These are phyloP conservation scores for Haplographium delicatum DNA, from an alignment of 495 filamentous ascomycete genomes.

Conservation along the genomic window DNA sequence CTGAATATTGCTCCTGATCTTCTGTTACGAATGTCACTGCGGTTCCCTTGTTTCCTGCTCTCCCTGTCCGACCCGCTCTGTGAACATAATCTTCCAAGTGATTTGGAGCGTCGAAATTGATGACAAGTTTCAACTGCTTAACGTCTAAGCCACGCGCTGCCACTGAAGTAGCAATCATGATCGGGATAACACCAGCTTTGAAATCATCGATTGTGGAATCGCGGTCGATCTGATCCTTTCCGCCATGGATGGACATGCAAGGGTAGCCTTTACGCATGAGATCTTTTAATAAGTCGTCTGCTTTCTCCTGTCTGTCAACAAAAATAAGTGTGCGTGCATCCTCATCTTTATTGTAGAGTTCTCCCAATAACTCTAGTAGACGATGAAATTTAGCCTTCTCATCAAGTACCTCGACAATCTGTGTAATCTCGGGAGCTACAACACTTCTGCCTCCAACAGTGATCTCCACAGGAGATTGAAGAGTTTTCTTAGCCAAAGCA, in stretches of 20 bases:
- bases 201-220: conserved; percentile 94
- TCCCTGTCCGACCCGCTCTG: conserved; percentile 87
- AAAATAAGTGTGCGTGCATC: conserved; percentile 89
- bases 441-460: conserved; percentile 86
- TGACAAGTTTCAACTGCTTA: conserved; percentile 90
- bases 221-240: conserved; percentile 92
- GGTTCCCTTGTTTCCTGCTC: conserved; percentile 91
- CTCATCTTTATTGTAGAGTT: conserved; percentile 81
- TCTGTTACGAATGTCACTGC: conserved; percentile 92
- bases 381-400: conserved; percentile 82
- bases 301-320: conserved; percentile 90
- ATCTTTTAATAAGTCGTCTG: conserved; percentile 76
- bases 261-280: conserved; percentile 86
- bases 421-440: conserved; percentile 90
- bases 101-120: conserved; percentile 96
- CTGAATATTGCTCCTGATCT: conserved; percentile 84
- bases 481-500: conserved; percentile 77
- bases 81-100: conserved; percentile 99
- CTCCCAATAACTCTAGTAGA: conserved; percentile 78
- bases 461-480: conserved; percentile 86
- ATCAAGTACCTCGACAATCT: conserved; percentile 83
- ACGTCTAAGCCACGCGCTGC: conserved; percentile 95
- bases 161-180: conserved; percentile 92
- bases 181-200: conserved; percentile 82
- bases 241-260: conserved; percentile 94